Evolutionary conservation across 768 basidiomycete genomes (phyloP).

Genomic region (Naganishia kalamii): DNA sequence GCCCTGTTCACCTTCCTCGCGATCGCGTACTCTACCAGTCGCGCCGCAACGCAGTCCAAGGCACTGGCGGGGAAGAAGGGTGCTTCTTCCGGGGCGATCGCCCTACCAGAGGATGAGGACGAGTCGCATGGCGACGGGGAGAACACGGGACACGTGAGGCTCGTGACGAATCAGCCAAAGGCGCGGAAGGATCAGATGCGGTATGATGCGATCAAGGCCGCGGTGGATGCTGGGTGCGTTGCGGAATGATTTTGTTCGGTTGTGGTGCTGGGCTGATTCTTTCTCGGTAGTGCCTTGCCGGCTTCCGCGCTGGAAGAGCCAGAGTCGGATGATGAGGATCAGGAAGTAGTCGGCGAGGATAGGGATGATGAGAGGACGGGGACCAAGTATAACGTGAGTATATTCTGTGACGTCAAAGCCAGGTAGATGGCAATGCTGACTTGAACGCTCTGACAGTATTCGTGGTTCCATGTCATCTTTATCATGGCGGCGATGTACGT

Average conservation of each 20-base stretch:
- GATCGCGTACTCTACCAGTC: constrained; percentile 92
- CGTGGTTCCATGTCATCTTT: constrained; percentile 99
- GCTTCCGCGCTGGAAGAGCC: constrained; percentile 79
- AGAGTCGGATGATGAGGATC: constrained; percentile 59
- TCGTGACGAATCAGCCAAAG: constrained; percentile 75
- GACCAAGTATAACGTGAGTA: constrained; percentile 82
- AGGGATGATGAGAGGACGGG: constrained; percentile 89
- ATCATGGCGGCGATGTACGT: constrained; percentile 96
- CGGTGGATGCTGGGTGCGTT: constrained; percentile 88
- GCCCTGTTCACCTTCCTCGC: constrained; percentile 95
- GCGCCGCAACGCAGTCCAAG: constrained; percentile 90
- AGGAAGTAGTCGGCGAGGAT: constrained; percentile 56
- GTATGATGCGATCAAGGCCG: constrained; percentile 88
- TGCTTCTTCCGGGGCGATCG: constrained; percentile 53
- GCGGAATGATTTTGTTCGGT: not conserved
- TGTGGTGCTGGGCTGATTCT: too few relatives aligned
- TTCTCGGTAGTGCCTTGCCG: constrained; percentile 66
- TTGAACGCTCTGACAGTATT: constrained; percentile 57
- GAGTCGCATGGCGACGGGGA: constrained; percentile 51
- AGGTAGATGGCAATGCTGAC: not conserved
- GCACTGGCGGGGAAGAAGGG: constrained; percentile 73
- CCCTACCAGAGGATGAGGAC: constrained; percentile 60
- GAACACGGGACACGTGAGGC: constrained; percentile 31
- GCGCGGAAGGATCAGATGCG: constrained; percentile 73
- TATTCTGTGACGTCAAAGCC: not conserved